Evolutionary conservation across 352 stramenopile species (phyloP).

Genomic region (Aphanomyces euteiches): DNA sequence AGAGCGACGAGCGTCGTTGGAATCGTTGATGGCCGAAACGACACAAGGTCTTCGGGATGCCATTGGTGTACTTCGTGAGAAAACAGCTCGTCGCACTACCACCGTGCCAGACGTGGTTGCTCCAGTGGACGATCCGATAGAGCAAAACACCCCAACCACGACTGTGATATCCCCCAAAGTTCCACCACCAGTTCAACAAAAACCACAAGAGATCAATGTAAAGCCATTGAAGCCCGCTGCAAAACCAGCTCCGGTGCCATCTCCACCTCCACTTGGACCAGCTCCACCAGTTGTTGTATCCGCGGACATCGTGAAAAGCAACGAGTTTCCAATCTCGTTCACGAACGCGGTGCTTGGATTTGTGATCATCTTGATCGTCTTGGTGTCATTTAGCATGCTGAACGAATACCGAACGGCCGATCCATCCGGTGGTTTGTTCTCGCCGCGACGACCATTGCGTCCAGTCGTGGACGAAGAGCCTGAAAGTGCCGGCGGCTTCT

Average conservation of each 20-base stretch:
- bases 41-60: constrained; percentile 2
- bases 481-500: too few relatives aligned
- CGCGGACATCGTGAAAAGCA: neutral
- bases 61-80: neutral
- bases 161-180: too few relatives aligned
- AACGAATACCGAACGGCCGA: neutral
- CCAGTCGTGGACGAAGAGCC: too few relatives aligned
- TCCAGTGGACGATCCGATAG: too few relatives aligned
- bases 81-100: neutral
- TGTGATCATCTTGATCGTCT: neutral
- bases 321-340: constrained; percentile 3
- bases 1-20: constrained; percentile 12
- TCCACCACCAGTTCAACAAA: too few relatives aligned
- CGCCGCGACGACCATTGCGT: too few relatives aligned
- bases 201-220: too few relatives aligned
- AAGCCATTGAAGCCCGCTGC: neutral
- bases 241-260: neutral
- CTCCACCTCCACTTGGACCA: neutral
- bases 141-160: too few relatives aligned
- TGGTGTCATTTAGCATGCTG: constrained; percentile 11
- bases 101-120: too few relatives aligned
- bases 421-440: neutral
- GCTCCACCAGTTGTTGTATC: neutral
- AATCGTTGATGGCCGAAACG: constrained; percentile 9
- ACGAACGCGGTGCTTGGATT: neutral